Percentiles rank a stretch among this genome's conserved stretches.
Evolutionary conservation across 257 asterid species (phyloP).

Genomic region (Solanum gandarillasii): DNA sequence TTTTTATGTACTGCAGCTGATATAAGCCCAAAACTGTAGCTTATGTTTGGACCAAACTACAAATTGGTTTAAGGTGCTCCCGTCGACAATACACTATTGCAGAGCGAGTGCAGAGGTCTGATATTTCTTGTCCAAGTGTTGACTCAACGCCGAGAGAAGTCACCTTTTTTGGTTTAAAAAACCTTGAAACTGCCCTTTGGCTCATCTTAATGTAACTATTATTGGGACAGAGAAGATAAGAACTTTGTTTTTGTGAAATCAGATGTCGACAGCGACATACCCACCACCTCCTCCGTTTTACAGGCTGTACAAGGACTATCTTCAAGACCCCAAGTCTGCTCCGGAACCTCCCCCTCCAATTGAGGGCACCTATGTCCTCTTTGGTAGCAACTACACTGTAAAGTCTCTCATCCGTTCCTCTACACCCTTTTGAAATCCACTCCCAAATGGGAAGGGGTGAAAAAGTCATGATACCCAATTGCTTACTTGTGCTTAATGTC

Average conservation of each 20-base stretch:
- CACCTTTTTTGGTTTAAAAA: not conserved
- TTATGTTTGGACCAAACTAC: not conserved
- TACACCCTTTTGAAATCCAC: not conserved
- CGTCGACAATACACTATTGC: not conserved
- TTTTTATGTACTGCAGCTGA: not conserved
- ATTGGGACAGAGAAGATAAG: not conserved
- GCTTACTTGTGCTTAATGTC: not conserved
- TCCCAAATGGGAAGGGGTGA: not conserved
- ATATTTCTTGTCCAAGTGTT: not conserved
- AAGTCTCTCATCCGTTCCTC: not conserved
- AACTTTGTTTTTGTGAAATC: not conserved
- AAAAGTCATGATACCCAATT: not conserved
- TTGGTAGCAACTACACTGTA: slow-evolving; percentile 76
- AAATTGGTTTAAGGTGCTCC: not conserved
- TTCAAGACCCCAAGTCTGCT: slow-evolving; percentile 56
- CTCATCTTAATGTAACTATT: not conserved
- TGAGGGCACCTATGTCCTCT: slow-evolving; percentile 64
- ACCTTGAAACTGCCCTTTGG: not conserved
- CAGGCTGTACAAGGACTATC: slow-evolving; percentile 63
- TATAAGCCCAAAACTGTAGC: not conserved
- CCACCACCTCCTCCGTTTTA: slow-evolving; percentile 96
- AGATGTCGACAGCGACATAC: slow-evolving; percentile 75
- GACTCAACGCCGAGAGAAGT: not conserved
- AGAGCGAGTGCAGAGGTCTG: not conserved
- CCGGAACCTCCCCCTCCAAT: slow-evolving; percentile 84